Percentiles rank a stretch among this genome's conserved stretches.
Conservation (phyloP, 2,329 filamentous ascomycete genomes). For the Venturiaceae sp. region DNA sequence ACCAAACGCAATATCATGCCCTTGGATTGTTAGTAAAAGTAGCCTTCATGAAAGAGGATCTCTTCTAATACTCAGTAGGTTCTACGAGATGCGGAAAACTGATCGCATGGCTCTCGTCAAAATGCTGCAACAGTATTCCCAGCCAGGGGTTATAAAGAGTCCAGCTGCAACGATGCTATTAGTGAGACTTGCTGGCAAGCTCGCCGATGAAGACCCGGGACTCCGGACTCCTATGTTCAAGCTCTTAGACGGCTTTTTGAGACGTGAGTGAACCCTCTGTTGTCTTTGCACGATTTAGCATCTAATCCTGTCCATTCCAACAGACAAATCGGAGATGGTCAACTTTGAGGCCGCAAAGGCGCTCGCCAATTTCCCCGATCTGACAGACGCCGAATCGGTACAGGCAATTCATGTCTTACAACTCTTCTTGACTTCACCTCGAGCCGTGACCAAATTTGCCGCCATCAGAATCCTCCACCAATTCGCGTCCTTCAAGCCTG, state of each 20-base stretch:
- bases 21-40: constrained; percentile 94
- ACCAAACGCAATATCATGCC: constrained; percentile 97
- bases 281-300: neutral
- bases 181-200: constrained; percentile 82
- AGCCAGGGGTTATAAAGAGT: constrained; percentile 86
- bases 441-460: constrained; percentile 94
- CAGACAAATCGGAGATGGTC: constrained; percentile 70
- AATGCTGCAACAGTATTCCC: constrained; percentile 99
- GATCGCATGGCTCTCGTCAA: constrained; percentile 98
- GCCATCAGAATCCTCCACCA: constrained; percentile 93
- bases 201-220: constrained; percentile 85
- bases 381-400: constrained; percentile 81
- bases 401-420: constrained; percentile 93
- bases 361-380: constrained; percentile 88
- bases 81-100: constrained; percentile 95
- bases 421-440: constrained; percentile 90
- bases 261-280: constrained; percentile 80
- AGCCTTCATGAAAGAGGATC: no score
- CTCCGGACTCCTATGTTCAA: constrained; percentile 95
- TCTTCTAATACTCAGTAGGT: no score
- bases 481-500: constrained; percentile 93
- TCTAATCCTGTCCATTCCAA: neutral
- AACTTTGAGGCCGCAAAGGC: constrained; percentile 99
- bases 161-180: constrained; percentile 87
- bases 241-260: constrained; percentile 89